Conservation (phyloP, 2,329 filamentous ascomycete species). For the Alternaria consortialis region DNA sequence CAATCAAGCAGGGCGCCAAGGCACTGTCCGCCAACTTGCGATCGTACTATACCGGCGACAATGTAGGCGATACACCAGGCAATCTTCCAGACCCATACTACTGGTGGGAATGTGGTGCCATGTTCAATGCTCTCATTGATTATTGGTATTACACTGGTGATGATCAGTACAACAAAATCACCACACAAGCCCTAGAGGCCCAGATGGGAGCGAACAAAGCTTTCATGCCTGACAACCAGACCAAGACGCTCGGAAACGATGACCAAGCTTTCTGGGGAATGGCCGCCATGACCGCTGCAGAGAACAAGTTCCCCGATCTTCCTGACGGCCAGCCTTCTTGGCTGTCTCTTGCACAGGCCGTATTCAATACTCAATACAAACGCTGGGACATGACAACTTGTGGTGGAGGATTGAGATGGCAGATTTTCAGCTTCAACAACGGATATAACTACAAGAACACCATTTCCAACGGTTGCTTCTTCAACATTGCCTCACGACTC, state of each 20-base stretch:
- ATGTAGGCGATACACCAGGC: conserved; percentile 66
- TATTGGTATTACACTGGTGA: conserved; percentile 57
- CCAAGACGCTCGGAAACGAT: conserved; percentile 62
- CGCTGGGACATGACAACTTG: conserved; percentile 76
- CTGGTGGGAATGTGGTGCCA: conserved; percentile 56
- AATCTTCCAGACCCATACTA: conserved; percentile 60
- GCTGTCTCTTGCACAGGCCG: conserved; percentile 73
- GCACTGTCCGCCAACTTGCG: conserved; percentile 69
- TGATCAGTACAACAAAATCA: conserved; percentile 51
- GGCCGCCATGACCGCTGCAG: conserved; percentile 66
- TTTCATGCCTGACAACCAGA: conserved; percentile 81
- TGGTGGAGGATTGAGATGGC: conserved; percentile 79
- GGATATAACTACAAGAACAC: conserved; percentile 86
- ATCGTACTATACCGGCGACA: conserved; percentile 71
- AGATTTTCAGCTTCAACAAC: conserved; percentile 78
- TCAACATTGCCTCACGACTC: conserved; percentile 80
- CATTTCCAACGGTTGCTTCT: conserved; percentile 81
- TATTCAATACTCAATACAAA: conserved; percentile 74
- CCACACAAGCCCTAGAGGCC: conserved; percentile 68
- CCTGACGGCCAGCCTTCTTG: conserved; percentile 65
- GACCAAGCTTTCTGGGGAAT: conserved; percentile 69
- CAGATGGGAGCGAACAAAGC: conserved; percentile 77
- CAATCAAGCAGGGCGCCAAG: conserved; percentile 68
- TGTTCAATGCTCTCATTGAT: conserved; percentile 52
- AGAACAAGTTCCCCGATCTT: conserved; percentile 58